A percentile compares a stretch with the other conserved stretches of the same genome.
Evolutionary conservation across 176 grass and related monocot species (phyloP).

Genomic region (Thinopyrum elongatum): DNA sequence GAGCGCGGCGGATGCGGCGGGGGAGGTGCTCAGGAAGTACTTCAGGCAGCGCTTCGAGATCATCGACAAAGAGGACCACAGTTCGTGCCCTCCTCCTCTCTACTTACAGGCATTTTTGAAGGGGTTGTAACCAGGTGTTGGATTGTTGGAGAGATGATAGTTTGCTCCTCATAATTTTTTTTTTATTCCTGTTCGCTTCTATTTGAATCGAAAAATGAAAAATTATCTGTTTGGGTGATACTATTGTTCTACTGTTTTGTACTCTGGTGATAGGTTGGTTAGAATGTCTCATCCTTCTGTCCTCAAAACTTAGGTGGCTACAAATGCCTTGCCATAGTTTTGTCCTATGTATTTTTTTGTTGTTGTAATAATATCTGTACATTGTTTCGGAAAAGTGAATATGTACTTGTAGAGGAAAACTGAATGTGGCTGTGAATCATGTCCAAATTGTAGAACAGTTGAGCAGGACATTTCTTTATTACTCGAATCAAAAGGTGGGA

Average conservation of each 20-base stretch:
- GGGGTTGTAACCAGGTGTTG: neutral
- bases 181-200: neutral
- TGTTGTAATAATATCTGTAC: too few relatives aligned
- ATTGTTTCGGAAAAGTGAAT: too few relatives aligned
- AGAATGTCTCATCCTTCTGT: neutral
- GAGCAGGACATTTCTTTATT: neutral
- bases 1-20: slow-evolving; percentile 56
- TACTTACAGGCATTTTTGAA: neutral
- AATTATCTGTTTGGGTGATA: neutral
- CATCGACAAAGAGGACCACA: slow-evolving; percentile 84
- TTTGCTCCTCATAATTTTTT: neutral
- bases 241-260: neutral
- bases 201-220: neutral
- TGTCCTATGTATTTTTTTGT: too few relatives aligned
- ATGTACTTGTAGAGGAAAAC: neutral
- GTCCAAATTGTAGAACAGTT: neutral
- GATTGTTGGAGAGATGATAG: neutral
- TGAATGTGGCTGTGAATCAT: neutral
- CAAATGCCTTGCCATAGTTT: neutral
- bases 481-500: neutral
- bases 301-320: neutral
- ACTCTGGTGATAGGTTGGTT: neutral
- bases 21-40: slow-evolving; percentile 78
- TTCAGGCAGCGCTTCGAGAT: slow-evolving; percentile 76
- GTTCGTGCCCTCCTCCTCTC: slow-evolving; percentile 32